Evolutionary conservation across 371 early-diverging fungal species (phyloP).

Genomic region (Conidiobolus incongruus): DNA sequence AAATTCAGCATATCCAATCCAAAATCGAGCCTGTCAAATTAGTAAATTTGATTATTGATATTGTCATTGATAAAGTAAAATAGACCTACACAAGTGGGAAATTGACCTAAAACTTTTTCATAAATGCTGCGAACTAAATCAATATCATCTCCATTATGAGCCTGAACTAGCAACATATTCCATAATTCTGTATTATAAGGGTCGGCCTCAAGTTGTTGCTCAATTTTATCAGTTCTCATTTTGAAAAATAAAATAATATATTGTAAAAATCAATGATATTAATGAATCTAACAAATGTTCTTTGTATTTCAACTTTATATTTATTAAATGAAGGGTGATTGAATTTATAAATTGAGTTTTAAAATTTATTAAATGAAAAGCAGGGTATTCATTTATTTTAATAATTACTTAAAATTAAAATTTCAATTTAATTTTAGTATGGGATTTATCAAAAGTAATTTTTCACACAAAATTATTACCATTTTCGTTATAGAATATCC

Average conservation of each 20-base stretch:
- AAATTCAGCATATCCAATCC: slow-evolving; percentile 64
- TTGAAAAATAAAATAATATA: neutral
- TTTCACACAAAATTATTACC: no score
- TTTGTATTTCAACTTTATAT: no score
- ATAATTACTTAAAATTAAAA: no score
- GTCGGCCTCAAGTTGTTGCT: slow-evolving; percentile 24
- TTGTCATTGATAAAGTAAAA: neutral
- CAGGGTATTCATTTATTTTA: no score
- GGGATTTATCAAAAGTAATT: no score
- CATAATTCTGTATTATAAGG: slow-evolving; percentile 49
- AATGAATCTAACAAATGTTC: no score
- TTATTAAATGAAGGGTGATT: no score
- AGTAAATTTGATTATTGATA: neutral
- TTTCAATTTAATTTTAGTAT: no score
- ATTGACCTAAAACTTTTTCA: slow-evolving; percentile 47
- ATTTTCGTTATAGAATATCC: no score
- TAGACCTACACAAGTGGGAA: slow-evolving; percentile 66
- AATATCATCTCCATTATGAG: slow-evolving; percentile 27
- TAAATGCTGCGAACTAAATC: slow-evolving; percentile 36
- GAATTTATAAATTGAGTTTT: no score
- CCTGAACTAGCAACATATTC: slow-evolving; percentile 29
- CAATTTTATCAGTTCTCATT: slow-evolving; percentile 13
- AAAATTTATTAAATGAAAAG: no score
- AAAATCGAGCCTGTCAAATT: slow-evolving; percentile 43
- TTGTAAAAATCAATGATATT: no score